Base-by-base conservation (phyloP, 768 basidiomycete genomes). In the Suillus brevipes region DNA sequence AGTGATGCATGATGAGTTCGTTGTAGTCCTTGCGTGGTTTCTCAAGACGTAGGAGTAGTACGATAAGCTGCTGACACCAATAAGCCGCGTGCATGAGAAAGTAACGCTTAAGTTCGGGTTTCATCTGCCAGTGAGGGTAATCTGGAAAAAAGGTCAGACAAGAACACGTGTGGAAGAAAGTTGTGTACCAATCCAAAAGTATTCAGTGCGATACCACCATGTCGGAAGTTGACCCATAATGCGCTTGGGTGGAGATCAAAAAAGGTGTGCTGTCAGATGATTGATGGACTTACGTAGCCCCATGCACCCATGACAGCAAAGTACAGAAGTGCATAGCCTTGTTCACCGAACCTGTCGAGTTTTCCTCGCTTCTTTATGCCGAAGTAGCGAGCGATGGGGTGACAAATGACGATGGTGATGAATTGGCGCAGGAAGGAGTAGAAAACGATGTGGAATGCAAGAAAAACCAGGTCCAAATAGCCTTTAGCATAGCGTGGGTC, bases 41-140 rank as follows among this genome's bases (percentile, higher is more conserved):
- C 78, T 99, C 97, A 16, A 99, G 84, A 55, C 88, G 81, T 14
- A 96, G 84, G 3, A 91, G 79, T 9, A 98, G 84, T 20, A 99
- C 89, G 23, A 99, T 77, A 66, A 96, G 83, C 75, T 99, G 95
- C 73, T 99, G 96, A 56, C 88, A 85, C 97, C 97, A 99, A 77
- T 97, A 98, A 2, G 95, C 83, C 65, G 87, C 85, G 74, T 99
- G 97, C 80, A 95, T 86, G 63, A 99, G 88, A 75, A 99, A 99
- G 80, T 97, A 99, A 53, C 84, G 77, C 79, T 99, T 99, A 69
- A 99, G 79, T 67, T 88, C 84, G 0, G 88, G 87, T 31, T 84
- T 85, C 91, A 99, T 92, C 55, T 90, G 84, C 89, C 91, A 93
- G 72, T 92, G 87, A 20, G 96, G 96, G 72, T 97, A 97, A 64